These are phyloP conservation scores for Aureobasidium sp. DNA, from an alignment of 2,329 filamentous ascomycete genomes.

Conservation along the genomic window DNA sequence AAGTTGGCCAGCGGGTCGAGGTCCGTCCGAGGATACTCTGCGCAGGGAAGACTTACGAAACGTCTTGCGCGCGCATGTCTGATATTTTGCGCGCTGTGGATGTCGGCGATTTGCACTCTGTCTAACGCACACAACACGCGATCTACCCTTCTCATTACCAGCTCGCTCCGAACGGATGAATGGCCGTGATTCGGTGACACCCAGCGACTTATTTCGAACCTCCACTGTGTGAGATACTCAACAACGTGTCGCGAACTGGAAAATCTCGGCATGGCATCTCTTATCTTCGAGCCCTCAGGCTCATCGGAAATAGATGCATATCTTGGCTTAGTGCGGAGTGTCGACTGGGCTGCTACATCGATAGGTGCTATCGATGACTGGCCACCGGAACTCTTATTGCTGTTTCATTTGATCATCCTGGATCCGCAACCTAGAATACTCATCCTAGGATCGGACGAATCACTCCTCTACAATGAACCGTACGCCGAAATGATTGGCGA, in stretches of 20 bases:
- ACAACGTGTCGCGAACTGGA: not conserved
- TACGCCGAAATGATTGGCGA: constrained; percentile 14
- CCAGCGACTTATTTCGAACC: not conserved
- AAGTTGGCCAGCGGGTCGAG: not conserved
- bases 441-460: constrained; percentile 12
- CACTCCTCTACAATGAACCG: constrained; percentile 15
- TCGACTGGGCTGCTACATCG: constrained; percentile 16
- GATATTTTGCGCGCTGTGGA: not conserved
- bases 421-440: constrained; percentile 16
- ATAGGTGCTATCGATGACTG: constrained; percentile 12
- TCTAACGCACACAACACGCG: not conserved
- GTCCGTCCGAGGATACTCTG: not conserved
- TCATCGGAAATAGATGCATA: not conserved
- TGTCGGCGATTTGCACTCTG: not conserved
- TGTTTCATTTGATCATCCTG: constrained; percentile 15
- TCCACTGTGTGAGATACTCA: not conserved
- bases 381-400: constrained; percentile 15
- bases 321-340: not conserved
- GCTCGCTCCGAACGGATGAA: not conserved
- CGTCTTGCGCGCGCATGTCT: not conserved
- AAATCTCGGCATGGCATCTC: not conserved
- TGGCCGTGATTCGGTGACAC: not conserved
- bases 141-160: not conserved
- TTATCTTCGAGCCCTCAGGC: not conserved
- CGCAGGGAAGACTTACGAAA: not conserved